Evolutionary conservation across 805 yeast genomes (phyloP), one percentile per base, ranked within the genome.

Genomic region (Sugiyamaella americana): DNA sequence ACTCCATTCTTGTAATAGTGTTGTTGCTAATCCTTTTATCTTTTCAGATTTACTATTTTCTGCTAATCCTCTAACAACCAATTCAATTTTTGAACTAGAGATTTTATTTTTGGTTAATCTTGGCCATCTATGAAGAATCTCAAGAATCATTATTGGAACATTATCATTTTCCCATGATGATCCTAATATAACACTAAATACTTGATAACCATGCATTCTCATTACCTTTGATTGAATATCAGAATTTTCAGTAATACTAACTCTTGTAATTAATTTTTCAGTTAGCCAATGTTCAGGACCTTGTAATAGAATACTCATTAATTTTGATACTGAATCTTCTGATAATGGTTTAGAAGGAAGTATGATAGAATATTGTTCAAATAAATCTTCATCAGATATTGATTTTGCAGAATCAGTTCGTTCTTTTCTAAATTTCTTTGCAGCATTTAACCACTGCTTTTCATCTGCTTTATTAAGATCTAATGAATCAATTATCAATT

Each of bases 141-240:
- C 71, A 39, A 91, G 66, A 16, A 86, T 73, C 2, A 57, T 51
- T 4, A 76, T 67, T 1, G 52, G 54, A 6, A 21, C 24, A 6
- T 5, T 13, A 17, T 38, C 41, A 19, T 38, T 38, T 5, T 5
- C 11, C 58, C 70, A 72, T 19, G 69, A 62, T 44, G 62, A 60
- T 44, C 88, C 59, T 3, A 86, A 66, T 11, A 80, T 75, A 5
- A 8, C 29, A 13, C 84, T 76, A 44, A 89, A 70, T 17, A 93
- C 80, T 58, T 82, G 82, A 64, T 87, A 85, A 10, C 98, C 98
- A 62, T 89, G 98, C 58, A 87, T 72, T 50, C 81, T 75, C 57
- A 87, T 78, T 37, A 89, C 78, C 26, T 75, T 73, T 11, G 73
- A 64, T 46, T 84, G 77, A 23, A 84, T 68, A 3, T 64, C 62